These are phyloP conservation scores for Venturia oleaginea DNA, from an alignment of 2,329 filamentous ascomycete genomes.

Conservation along the genomic window DNA sequence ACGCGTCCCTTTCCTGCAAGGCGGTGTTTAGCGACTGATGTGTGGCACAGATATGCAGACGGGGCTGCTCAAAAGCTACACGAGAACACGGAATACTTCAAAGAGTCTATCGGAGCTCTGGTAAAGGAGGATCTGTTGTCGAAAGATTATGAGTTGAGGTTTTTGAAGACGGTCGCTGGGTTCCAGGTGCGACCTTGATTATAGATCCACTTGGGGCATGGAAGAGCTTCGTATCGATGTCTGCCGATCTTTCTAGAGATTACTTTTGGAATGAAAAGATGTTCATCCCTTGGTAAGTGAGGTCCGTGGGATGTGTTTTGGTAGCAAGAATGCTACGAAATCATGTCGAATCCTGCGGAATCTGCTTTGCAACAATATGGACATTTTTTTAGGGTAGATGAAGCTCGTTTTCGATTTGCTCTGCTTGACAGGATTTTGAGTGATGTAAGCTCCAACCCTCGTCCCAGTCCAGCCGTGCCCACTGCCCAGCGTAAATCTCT, in stretches of 20 bases:
- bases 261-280: neutral
- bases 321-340: neutral
- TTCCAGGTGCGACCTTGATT: neutral
- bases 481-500: neutral
- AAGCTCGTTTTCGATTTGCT: neutral
- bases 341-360: neutral
- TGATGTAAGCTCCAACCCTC: neutral
- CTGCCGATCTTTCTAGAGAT: neutral
- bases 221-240: neutral
- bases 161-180: conserved; percentile 5
- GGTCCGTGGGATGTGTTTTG: neutral
- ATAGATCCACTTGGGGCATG: neutral
- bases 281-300: neutral
- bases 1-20: neutral
- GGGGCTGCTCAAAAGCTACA: neutral
- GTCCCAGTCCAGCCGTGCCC: neutral
- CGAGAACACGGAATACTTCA: conserved; percentile 1
- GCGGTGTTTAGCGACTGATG: neutral
- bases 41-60: conserved; percentile 6
- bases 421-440: neutral
- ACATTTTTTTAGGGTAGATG: neutral
- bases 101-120: neutral
- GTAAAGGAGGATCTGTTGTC: neutral
- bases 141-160: conserved; percentile 3
- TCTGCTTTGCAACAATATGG: neutral